Base-by-base conservation (phyloP, 2,329 filamentous ascomycete species). In the Diplocarpon mali region DNA sequence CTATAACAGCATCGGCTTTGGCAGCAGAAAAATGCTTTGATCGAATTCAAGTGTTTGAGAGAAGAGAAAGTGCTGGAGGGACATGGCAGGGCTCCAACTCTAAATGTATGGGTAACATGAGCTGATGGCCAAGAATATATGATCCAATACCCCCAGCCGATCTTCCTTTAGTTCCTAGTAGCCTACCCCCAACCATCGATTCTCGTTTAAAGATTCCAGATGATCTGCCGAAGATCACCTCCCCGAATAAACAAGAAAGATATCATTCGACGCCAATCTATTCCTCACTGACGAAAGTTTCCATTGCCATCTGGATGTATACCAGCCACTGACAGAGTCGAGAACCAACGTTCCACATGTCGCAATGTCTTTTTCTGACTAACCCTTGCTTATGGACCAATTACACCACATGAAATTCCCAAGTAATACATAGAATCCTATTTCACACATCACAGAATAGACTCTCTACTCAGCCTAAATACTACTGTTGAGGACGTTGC, bases 11-110 rank as follows among this genome's bases (percentile, higher is more conserved):
- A 0, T 68, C 69, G 0, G 68, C 70, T 1, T 59, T 73, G 11
- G 63, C 67, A 70, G 67, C 73, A 51, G 76, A 81, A 56, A 67
- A 74, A 40, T 58, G 65, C 0, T 80, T 80, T 54, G 71, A 78
- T 42, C 59, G 66, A 2, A 73, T 80, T 40, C 68, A 71, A 8
- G 74, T 80, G 0, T 81, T 80, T 56, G 77, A 81, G 54, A 64
- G 76, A 16, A 68, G 74, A 42, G 72, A 75, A 50, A 67, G 65
- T 10, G 64, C 74, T 2, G 77, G 77, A 38, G 77, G 77, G 20
- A 76, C 72, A 47, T 80, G 77, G 76, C 52, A 63, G 10, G 5
- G 30, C 15, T 15, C 9, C 15, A 20, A 6, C 15, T n/a, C 11
- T 13, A 5, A 13, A 7, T 11, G 8, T 2, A 15, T 17, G 9